These are phyloP conservation scores for Rhizophagus clarus DNA, from an alignment of 192 early-diverging fungal genomes.

Conservation along the genomic window DNA sequence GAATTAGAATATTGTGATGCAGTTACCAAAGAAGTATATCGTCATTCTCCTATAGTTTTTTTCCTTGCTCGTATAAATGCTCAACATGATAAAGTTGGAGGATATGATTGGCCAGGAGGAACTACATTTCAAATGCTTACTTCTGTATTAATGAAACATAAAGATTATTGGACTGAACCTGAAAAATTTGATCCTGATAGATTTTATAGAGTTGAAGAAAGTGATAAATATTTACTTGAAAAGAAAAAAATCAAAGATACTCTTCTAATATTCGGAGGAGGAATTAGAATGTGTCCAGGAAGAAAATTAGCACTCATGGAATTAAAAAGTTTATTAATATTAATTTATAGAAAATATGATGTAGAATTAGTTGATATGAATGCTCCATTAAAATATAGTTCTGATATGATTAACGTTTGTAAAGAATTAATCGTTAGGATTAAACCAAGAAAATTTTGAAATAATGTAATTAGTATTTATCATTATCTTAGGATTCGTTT, in stretches of 20 bases:
- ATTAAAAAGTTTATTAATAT: neutral
- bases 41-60: neutral
- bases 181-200: too few species aligned
- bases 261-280: too few species aligned
- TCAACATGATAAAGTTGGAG: neutral
- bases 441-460: neutral
- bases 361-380: constrained; percentile 12
- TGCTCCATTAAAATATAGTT: neutral
- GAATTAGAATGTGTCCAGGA: too few species aligned
- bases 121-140: neutral
- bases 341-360: constrained; percentile 6
- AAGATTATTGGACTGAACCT: neutral
- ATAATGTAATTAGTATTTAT: too few species aligned
- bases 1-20: constrained; percentile 16
- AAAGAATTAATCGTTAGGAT: neutral
- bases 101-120: neutral
- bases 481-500: too few species aligned
- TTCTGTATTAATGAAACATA: neutral
- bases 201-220: too few species aligned
- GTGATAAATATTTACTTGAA: too few species aligned
- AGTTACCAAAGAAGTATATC: constrained; percentile 4
- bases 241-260: too few species aligned
- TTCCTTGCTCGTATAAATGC: too few species aligned
- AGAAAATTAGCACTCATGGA: too few species aligned
- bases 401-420: neutral